phyloP scores from a whole-genome alignment of 2,329 filamentous ascomycete species.

The Nannizzia gypsea region DNA sequence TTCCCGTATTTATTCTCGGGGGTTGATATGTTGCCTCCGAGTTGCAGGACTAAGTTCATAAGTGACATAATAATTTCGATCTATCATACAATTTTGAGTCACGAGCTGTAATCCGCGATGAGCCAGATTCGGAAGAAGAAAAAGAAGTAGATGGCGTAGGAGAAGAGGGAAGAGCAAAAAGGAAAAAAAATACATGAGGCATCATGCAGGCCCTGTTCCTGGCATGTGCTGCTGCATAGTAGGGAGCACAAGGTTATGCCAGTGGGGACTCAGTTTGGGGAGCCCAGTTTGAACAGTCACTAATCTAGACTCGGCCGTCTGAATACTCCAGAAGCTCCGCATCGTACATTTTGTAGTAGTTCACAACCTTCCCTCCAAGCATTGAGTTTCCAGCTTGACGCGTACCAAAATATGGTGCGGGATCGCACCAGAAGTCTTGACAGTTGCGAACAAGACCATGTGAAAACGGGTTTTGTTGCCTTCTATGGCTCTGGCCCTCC shows the following conservation, averaged over 20 bases:
- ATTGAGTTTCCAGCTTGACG: slow-evolving; percentile 62
- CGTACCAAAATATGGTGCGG: slow-evolving; percentile 65
- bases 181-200: not conserved
- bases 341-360: slow-evolving; percentile 87
- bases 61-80: not conserved
- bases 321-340: slow-evolving; percentile 26
- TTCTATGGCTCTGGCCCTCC: slow-evolving; percentile 28
- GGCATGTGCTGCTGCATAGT: not conserved
- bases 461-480: slow-evolving; percentile 70
- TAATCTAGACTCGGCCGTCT: not conserved
- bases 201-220: not conserved
- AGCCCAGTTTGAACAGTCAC: not conserved
- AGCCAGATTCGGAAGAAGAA: not conserved
- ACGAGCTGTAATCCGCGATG: not conserved
- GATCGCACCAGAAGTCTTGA: slow-evolving; percentile 91
- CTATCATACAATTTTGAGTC: not conserved
- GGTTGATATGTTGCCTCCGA: not conserved
- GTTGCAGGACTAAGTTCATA: not conserved
- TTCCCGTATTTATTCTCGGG: not conserved
- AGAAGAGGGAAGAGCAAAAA: not conserved
- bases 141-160: not conserved
- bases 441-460: slow-evolving; percentile 78
- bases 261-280: not conserved
- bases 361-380: slow-evolving; percentile 65
- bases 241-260: not conserved